phyloP scores from a whole-genome alignment of 352 stramenopile genomes.

The Globisporangium recalcitrans region DNA sequence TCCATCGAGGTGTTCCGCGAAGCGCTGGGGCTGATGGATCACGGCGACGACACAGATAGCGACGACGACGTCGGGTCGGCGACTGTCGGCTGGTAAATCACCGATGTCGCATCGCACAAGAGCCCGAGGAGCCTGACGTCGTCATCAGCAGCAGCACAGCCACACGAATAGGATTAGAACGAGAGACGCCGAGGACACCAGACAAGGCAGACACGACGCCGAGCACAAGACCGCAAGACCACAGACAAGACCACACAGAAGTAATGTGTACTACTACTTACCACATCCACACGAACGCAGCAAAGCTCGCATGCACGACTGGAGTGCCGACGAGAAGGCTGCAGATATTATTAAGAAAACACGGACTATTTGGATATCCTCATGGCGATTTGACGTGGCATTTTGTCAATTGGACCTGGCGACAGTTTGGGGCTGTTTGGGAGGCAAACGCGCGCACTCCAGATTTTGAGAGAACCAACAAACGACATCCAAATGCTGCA shows the following conservation, averaged over 20 bases:
- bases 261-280: constrained; percentile 4
- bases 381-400: background rate
- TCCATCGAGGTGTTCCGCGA: constrained; percentile 75
- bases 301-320: background rate
- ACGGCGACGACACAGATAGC: constrained; percentile 53
- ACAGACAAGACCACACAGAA: background rate
- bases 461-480: background rate
- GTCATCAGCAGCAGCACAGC: background rate
- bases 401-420: too few relatives aligned
- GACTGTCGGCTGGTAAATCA: constrained; percentile 65
- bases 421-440: background rate
- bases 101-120: background rate
- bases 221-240: too few relatives aligned
- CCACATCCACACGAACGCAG: background rate
- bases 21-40: constrained; percentile 62
- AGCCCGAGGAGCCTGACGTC: background rate
- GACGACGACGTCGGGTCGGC: constrained; percentile 74
- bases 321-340: background rate
- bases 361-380: background rate
- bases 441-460: too few relatives aligned
- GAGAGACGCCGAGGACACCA: background rate
- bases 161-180: constrained; percentile 1
- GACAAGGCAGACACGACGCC: background rate
- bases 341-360: background rate
- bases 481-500: constrained; percentile 30